These are phyloP conservation scores for Intubia oerlemansii DNA, from an alignment of 2,329 filamentous ascomycete genomes.

Conservation along the genomic window DNA sequence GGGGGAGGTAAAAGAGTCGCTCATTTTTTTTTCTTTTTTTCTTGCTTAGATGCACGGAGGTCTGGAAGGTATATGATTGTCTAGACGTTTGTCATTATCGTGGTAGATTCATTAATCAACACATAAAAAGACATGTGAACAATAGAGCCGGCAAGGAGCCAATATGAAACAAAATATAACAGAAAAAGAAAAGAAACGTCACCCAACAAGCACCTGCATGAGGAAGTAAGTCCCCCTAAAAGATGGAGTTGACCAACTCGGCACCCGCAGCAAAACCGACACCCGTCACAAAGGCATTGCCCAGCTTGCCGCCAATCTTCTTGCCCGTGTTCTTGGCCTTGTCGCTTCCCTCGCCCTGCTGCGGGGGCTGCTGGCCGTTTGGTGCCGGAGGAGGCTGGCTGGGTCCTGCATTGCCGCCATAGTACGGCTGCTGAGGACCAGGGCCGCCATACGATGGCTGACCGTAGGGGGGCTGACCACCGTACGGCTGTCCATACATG, in stretches of 20 bases:
- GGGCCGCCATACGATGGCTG: conserved; percentile 11
- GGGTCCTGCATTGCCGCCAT: conserved; percentile 15
- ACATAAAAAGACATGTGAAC: too few relatives aligned
- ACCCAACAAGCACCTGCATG: too few relatives aligned
- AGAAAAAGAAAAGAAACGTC: neutral
- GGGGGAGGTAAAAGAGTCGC: too few relatives aligned
- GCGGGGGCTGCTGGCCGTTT: conserved; percentile 14
- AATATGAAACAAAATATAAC: neutral
- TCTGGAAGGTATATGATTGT: too few relatives aligned
- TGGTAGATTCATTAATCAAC: too few relatives aligned
- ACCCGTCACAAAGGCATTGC: conserved; percentile 68
- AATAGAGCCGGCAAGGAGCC: too few relatives aligned
- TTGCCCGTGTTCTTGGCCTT: conserved; percentile 63
- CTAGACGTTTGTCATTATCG: too few relatives aligned
- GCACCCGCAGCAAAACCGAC: conserved; percentile 79
- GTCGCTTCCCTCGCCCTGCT: conserved; percentile 22
- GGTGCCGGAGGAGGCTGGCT: conserved; percentile 7
- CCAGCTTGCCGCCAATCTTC: conserved; percentile 92
- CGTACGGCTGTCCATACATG: conserved; percentile 4
- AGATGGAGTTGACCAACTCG: conserved; percentile 80
- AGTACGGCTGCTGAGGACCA: conserved; percentile 16
- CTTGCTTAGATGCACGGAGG: too few relatives aligned
- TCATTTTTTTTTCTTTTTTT: too few relatives aligned
- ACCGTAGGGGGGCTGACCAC: conserved; percentile 9
- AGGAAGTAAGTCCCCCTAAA: too few relatives aligned